A percentile compares a stretch with the other conserved stretches of the same genome.
Conservation (phyloP, 805 yeast species). For the Candida adriatica region DNA sequence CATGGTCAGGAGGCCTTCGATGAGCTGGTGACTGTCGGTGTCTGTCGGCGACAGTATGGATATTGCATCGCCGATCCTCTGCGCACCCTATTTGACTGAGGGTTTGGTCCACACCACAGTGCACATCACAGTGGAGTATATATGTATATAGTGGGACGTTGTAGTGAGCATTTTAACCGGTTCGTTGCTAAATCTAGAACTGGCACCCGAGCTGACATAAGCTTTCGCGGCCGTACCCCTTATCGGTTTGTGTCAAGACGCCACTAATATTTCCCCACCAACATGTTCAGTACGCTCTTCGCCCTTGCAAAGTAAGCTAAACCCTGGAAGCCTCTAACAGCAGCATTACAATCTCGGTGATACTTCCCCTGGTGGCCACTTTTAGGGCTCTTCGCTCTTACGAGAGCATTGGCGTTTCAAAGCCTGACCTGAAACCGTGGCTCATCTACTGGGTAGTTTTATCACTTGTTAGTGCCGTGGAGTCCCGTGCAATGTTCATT, state of each 20-base stretch:
- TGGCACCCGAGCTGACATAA: not conserved
- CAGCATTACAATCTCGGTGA: constrained; percentile 35
- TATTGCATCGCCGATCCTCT: not conserved
- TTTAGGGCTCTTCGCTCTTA: constrained; percentile 45
- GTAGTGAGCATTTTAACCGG: not conserved
- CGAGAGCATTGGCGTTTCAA: constrained; percentile 1
- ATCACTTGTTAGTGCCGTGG: constrained; percentile 33
- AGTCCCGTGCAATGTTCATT: constrained; percentile 38
- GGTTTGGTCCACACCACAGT: not conserved
- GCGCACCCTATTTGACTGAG: not conserved
- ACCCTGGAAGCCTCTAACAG: constrained; percentile 1
- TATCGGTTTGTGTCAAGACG: not conserved
- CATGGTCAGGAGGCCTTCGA: not conserved
- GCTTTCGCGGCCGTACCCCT: not conserved
- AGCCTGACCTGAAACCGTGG: constrained; percentile 30
- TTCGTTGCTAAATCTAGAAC: not conserved
- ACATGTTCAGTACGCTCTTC: not conserved
- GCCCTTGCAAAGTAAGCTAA: not conserved
- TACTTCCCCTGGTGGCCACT: constrained; percentile 56
- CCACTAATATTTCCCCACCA: not conserved
- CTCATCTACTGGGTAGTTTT: constrained; percentile 63
- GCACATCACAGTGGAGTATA: not conserved
- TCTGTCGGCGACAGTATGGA: not conserved
- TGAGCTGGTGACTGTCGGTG: not conserved
- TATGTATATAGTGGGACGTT: not conserved